These are phyloP conservation scores for Filosporella fistucella DNA, from an alignment of 495 filamentous ascomycete genomes.

Conservation along the genomic window DNA sequence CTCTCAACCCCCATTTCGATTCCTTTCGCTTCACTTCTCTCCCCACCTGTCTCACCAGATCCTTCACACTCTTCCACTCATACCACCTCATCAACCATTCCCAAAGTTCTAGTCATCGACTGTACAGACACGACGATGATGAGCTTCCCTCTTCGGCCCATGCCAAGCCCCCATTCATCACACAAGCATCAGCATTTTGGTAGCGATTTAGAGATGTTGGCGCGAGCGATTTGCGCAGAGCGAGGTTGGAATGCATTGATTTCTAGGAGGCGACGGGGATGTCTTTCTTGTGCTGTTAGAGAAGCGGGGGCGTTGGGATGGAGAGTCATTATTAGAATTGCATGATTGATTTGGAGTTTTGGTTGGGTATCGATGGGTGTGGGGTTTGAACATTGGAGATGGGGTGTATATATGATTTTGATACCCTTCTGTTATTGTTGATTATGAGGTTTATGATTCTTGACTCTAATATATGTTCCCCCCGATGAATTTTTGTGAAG, in stretches of 20 bases:
- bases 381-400: too few species aligned
- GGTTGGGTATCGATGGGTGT: too few species aligned
- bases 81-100: conserved; percentile 17
- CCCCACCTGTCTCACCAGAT: neutral
- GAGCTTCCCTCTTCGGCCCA: conserved; percentile 1
- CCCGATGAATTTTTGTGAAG: too few species aligned
- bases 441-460: too few species aligned
- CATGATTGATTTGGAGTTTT: too few species aligned
- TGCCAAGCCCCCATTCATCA: neutral
- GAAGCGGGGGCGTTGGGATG: conserved; percentile 65
- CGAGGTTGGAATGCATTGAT: conserved; percentile 66
- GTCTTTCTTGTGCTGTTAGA: conserved; percentile 63
- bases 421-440: too few species aligned
- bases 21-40: conserved; percentile 14
- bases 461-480: too few species aligned
- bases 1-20: conserved; percentile 24
- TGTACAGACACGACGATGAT: conserved; percentile 28
- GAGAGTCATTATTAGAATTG: conserved; percentile 59
- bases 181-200: conserved; percentile 30
- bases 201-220: conserved; percentile 58
- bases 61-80: conserved; percentile 5
- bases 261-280: conserved; percentile 57
- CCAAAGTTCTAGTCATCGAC: conserved; percentile 44
- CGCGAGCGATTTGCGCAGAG: conserved; percentile 64
- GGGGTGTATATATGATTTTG: too few species aligned